Evolutionary conservation across 1,139 yeast species (phyloP), one percentile per base, ranked within the genome.

Genomic region (Suhomyces chickasaworum): DNA sequence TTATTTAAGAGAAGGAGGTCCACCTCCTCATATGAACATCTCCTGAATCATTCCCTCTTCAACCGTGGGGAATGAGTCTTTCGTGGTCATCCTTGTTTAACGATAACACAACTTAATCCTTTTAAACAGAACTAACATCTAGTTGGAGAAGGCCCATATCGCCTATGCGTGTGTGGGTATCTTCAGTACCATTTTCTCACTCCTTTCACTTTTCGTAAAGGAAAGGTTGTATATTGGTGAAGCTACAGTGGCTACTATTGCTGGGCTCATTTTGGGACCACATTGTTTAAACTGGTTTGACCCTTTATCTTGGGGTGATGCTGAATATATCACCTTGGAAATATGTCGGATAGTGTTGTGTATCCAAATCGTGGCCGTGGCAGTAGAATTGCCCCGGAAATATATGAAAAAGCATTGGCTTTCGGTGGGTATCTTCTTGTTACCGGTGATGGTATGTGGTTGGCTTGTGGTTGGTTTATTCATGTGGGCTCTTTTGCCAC

Each of bases 331-430:
- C 53, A 93, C 99, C 0, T 71, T 93, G 53, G 99, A 93, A 63
- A 77, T 93, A 22, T 86, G 96, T 52, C 78, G 99, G 51, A 82
- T 93, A 20, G 96, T 91, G 10, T 71, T 93, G 57, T 88, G 96
- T 64, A 83, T 93, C 45, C 98, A 93, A 70, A 93, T 93, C 59
- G 95, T 93, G 58, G 98, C 98, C 10, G 98, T 91, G 39, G 96
- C 99, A 1, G 98, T 93, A 34, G 98, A 93, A 68, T 74, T 93
- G 66, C 99, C 99, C 16, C 83, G 89, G 54, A 89, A 89, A 64
- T 93, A 93, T 66, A 88, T 93, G 93, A 76, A 84, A 57, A 85
- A 83, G 57, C 99, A 93, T 64, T 89, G 97, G 96, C 56, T 82
- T 13, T 86, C 96, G 1, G 95, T 93, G 23, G 68, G 84, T 13